Evolutionary conservation across 179 eudicot genomes (phyloP).

Genomic region (Silene vulgaris): DNA sequence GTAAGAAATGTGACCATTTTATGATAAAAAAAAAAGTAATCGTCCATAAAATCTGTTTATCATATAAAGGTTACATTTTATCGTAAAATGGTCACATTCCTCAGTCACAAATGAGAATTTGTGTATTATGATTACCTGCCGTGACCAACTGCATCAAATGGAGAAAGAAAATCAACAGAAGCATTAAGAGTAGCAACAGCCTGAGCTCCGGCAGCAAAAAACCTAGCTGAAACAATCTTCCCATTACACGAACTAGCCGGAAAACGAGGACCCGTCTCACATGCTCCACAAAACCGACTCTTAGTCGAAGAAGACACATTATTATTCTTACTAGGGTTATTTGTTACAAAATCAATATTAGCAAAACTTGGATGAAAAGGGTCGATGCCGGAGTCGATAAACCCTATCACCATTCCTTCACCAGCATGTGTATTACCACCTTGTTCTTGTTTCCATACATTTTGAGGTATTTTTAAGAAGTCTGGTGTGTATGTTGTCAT

Average conservation of each 20-base stretch:
- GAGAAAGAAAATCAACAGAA: slow-evolving; percentile 41
- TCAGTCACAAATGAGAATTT: too few species aligned
- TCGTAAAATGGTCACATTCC: too few species aligned
- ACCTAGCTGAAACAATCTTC: slow-evolving; percentile 44
- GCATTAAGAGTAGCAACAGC: slow-evolving; percentile 40
- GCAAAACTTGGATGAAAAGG: slow-evolving; percentile 44
- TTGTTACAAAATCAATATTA: slow-evolving; percentile 3
- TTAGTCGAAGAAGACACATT: slow-evolving; percentile 8
- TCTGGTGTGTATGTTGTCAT: slow-evolving; percentile 54
- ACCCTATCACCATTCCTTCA: slow-evolving; percentile 40
- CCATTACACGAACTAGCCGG: slow-evolving; percentile 41
- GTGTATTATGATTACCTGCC: slow-evolving; percentile 30
- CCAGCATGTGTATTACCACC: slow-evolving; percentile 27
- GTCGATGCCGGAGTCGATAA: slow-evolving; percentile 43
- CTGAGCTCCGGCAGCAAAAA: slow-evolving; percentile 42
- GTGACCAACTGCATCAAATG: slow-evolving; percentile 52
- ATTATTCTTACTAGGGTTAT: neutral
- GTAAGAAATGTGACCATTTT: too few species aligned
- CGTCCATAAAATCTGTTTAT: too few species aligned
- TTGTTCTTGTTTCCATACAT: slow-evolving; percentile 24
- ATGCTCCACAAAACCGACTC: slow-evolving; percentile 28
- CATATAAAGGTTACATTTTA: too few species aligned
- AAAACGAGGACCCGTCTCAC: slow-evolving; percentile 39
- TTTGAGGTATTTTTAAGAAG: slow-evolving; percentile 23
- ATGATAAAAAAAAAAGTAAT: too few species aligned